Evolutionary conservation across 176 grass and related monocot species (phyloP), one percentile per base, ranked within the genome.

Genomic region (Carex myosuroides): DNA sequence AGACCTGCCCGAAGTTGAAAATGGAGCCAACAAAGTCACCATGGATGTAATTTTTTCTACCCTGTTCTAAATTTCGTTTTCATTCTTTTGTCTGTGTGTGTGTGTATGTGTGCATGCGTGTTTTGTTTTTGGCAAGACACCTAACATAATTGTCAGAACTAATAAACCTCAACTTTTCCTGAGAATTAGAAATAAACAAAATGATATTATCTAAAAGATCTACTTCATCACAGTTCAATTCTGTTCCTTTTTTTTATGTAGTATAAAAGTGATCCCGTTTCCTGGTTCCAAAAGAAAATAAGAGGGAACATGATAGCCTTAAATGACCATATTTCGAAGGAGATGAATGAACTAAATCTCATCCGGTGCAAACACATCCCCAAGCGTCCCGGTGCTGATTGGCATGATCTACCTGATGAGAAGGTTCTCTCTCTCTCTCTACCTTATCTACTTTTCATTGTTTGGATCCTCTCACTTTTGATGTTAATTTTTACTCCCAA

Each of bases 281-380:
- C 93, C 58, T 96, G 93, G 93, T 99, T 94, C 84, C 97, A 99
- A 85, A 96, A 99, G 81, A 91, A 92, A 88, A 96, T 96, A 33
- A 89, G 93, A 92, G 91, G 93, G 18, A 92, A 72, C 60, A 95
- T 60, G 67, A 79, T 84, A 12, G 32, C 60, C 17, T 73, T 99
- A 89, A 99, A 87, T 85, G 93, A 99, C 62, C 96, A 99, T 83
- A 95, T 99, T 87, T 94, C 96, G 16, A 99, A 99, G 87, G 96
- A 99, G 79, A 99, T 95, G 96, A 99, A 95, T 72, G 96, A 99
- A 86, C 78, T 99, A 37, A 99, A 99, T 74, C 88, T 99, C 35
- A 99, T 99, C 71, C 85, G 96, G 82, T 99, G 96, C 91, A 90
- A 95, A 82, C 88, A 79, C 54, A 93, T 99, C 76, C 96, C 96